Evolutionary conservation across 106 monocot species (phyloP).

Genomic region (Alisma plantagoaquatica): DNA sequence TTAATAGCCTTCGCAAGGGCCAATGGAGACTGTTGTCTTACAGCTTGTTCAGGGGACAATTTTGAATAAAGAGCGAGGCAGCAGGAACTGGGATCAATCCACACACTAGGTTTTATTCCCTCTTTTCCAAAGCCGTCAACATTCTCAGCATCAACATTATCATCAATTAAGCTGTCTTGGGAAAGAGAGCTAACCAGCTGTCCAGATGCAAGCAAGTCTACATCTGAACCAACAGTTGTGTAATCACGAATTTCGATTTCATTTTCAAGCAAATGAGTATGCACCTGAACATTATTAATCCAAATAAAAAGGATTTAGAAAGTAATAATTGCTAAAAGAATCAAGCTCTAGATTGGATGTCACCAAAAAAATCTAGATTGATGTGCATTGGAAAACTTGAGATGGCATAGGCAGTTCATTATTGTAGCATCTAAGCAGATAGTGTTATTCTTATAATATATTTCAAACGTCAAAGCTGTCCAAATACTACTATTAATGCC

Average conservation of each 20-base stretch:
- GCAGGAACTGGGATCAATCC: conserved; percentile 78
- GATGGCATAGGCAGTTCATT: too few species aligned
- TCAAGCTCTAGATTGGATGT: too few species aligned
- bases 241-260: conserved; percentile 67
- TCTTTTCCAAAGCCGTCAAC: conserved; percentile 9
- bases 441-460: too few species aligned
- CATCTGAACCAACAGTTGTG: conserved; percentile 50
- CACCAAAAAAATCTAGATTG: too few species aligned
- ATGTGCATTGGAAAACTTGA: too few species aligned
- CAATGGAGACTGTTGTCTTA: conserved; percentile 81
- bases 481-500: too few species aligned
- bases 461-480: too few species aligned
- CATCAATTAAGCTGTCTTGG: conserved; percentile 1
- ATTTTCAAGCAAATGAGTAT: conserved; percentile 51
- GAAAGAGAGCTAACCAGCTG: conserved; percentile 22
- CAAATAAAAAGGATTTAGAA: background rate
- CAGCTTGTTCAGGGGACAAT: conserved; percentile 36
- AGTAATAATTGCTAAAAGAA: too few species aligned
- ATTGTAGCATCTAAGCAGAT: too few species aligned
- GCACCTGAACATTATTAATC: conserved; percentile 29
- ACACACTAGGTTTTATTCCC: too few species aligned
- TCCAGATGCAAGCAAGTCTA: conserved; percentile 65
- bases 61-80: conserved; percentile 64
- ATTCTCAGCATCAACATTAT: background rate
- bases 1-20: conserved; percentile 92